A percentile compares a stretch with the other conserved stretches of the same genome.
Evolutionary conservation across 306 rosid species (phyloP).

Genomic region (Castanea sativa): DNA sequence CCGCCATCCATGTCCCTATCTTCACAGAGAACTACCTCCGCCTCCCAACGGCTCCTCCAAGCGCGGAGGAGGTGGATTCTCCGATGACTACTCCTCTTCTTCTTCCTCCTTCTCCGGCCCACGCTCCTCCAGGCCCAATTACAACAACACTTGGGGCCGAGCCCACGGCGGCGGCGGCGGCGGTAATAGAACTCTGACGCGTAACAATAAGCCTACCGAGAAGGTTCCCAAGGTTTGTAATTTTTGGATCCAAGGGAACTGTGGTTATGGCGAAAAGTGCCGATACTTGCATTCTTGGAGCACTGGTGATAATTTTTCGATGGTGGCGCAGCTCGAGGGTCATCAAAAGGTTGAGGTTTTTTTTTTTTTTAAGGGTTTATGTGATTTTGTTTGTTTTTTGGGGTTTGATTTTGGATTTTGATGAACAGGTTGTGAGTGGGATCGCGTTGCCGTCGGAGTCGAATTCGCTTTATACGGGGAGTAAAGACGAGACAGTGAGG

Average conservation of each 20-base stretch:
- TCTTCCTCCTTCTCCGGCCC: constrained; percentile 43
- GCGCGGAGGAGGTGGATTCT: constrained; percentile 43
- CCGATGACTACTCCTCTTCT: constrained; percentile 38
- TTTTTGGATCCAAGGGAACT: constrained; percentile 78
- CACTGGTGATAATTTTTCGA: constrained; percentile 73
- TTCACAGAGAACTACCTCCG: constrained; percentile 62
- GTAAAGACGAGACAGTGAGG: constrained; percentile 81
- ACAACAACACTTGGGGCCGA: constrained; percentile 59
- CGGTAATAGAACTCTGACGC: too few species aligned
- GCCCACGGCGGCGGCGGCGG: constrained; percentile 24
- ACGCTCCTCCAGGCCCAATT: constrained; percentile 53
- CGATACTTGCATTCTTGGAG: constrained; percentile 84
- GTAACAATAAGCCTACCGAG: constrained; percentile 50
- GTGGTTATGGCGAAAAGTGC: constrained; percentile 75
- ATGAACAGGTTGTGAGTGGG: constrained; percentile 74
- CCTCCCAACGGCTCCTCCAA: constrained; percentile 66
- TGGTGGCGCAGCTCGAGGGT: constrained; percentile 84
- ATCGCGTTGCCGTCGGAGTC: constrained; percentile 91
- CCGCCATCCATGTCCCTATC: constrained; percentile 68
- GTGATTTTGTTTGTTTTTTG: not conserved
- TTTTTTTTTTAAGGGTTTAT: not conserved
- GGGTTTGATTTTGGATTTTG: constrained; percentile 11
- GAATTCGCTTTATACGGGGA: constrained; percentile 89
- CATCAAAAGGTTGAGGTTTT: constrained; percentile 59
- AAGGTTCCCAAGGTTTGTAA: constrained; percentile 45